These are phyloP conservation scores for Penicillium crustosum DNA, from an alignment of 2,329 filamentous ascomycete genomes.

Conservation along the genomic window DNA sequence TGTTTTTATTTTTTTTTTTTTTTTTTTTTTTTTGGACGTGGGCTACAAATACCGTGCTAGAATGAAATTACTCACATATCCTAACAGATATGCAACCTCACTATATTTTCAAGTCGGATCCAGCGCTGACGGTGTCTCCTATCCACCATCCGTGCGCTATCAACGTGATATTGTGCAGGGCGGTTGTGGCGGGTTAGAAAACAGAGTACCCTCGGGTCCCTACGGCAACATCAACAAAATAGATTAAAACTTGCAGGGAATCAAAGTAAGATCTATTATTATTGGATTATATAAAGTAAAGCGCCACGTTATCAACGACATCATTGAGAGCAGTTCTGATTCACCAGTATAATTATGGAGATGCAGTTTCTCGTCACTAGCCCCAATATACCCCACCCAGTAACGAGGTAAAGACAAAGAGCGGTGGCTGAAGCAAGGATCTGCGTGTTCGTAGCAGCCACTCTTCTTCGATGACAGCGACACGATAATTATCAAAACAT, in stretches of 20 bases:
- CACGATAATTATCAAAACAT: background rate
- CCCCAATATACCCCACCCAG: background rate
- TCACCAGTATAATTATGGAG: background rate
- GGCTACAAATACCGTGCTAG: background rate
- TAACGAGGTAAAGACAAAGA: background rate
- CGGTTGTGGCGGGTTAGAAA: constrained; percentile 27
- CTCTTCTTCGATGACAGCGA: background rate
- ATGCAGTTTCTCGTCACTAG: background rate
- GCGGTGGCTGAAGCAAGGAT: constrained; percentile 15
- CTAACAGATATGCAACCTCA: constrained; percentile 1
- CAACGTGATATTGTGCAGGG: constrained; percentile 12
- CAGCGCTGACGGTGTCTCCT: constrained; percentile 7
- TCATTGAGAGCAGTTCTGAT: background rate
- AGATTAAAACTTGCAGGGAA: constrained; percentile 3
- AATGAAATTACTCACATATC: background rate
- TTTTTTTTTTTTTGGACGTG: background rate
- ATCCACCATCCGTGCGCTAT: constrained; percentile 22
- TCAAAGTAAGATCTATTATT: background rate
- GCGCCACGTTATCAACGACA: constrained; percentile 19
- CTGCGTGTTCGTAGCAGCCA: constrained; percentile 2
- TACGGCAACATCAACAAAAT: background rate
- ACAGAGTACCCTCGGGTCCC: constrained; percentile 5
- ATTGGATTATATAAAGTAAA: background rate
- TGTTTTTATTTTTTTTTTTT: background rate
- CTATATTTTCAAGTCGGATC: background rate